Evolutionary conservation across 352 stramenopile genomes (phyloP), one percentile per base, ranked within the genome.

Genomic region (Globisporangium parvum): DNA sequence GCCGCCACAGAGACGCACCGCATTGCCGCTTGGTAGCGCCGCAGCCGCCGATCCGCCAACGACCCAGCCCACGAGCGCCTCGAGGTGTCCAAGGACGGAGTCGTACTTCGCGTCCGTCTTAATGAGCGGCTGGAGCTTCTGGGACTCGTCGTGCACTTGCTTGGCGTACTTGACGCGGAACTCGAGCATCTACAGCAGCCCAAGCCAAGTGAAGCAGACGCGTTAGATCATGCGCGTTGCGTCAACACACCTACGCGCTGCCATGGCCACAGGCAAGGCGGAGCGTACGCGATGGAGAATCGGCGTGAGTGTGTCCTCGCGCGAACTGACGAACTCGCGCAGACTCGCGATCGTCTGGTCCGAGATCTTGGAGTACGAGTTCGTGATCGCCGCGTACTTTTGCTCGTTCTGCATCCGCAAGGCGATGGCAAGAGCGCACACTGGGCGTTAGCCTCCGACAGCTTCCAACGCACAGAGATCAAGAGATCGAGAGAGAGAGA

Each of bases 381-480:
- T 83, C 11, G 79, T 89, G 47, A 72, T 70, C 10, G 71, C 48
- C 21, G 77, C 73, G 23, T 91, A 67, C 55, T 93, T 93, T 66
- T 93, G 76, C 49, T 93, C 80, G 51, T 93, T 93, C 60, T 80
- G 47, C 18, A 15, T 37, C n/a, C n/a, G n/a, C n/a, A n/a, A n/a
- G 10, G 31, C 31, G 31, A 11, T 11, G 10, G 31, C 31, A 18
- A 0, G 41, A 23, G 17, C 8, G 53, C 2, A 1, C n/a, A 49
- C 21, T 5, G 24, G 17, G 40, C 4, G 10, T 37, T 8, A 37
- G 8, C 31, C 11, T 37, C 31, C 10, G 3, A 12, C 31, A 37
- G 1, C 31, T 37, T 8, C 4, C 31, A 37, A 37, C 10, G 11
- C 26, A 28, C 2, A 28, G 26, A 28, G 26, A 28, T 18, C 21